Evolutionary conservation across 1,284 basidiomycete species (phyloP).

Genomic region (Calocybe gambosa): DNA sequence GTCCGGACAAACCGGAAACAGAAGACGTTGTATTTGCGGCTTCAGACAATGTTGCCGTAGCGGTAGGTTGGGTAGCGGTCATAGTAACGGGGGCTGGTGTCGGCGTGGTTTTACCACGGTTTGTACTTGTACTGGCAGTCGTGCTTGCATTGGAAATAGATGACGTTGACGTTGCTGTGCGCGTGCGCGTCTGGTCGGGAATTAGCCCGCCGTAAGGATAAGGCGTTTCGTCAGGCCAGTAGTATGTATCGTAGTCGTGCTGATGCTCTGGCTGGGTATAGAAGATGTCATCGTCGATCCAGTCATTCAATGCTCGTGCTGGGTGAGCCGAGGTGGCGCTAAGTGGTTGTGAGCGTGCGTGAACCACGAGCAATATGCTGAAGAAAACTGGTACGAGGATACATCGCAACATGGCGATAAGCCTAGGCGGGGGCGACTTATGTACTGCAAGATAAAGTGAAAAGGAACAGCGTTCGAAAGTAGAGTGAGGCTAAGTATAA

Average conservation of each 20-base stretch:
- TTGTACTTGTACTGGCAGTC: neutral
- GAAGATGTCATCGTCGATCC: conserved; percentile 22
- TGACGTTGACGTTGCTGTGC: conserved; percentile 6
- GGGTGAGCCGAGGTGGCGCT: neutral
- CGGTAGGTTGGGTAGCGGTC: neutral
- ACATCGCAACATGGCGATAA: conserved; percentile 12
- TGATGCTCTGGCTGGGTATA: conserved; percentile 5
- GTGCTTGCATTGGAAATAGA: conserved; percentile 6
- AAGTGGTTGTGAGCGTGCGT: conserved; percentile 17
- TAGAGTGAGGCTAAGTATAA: neutral
- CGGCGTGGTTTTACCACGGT: neutral
- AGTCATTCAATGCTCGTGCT: conserved; percentile 23
- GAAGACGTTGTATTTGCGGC: conserved; percentile 11
- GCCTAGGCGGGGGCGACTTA: neutral
- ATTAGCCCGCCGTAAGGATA: conserved; percentile 11
- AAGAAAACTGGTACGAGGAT: conserved; percentile 10
- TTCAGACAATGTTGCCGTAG: conserved; percentile 1
- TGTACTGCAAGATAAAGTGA: neutral
- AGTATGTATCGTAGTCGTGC: conserved; percentile 7
- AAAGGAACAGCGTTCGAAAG: neutral
- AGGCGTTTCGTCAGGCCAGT: conserved; percentile 5
- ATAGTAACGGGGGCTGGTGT: neutral
- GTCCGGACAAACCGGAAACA: conserved; percentile 9
- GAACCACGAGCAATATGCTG: conserved; percentile 10
- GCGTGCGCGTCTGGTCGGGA: conserved; percentile 4